Evolutionary conservation across 257 asterid species (phyloP).

Genomic region (Solanum microdontum): DNA sequence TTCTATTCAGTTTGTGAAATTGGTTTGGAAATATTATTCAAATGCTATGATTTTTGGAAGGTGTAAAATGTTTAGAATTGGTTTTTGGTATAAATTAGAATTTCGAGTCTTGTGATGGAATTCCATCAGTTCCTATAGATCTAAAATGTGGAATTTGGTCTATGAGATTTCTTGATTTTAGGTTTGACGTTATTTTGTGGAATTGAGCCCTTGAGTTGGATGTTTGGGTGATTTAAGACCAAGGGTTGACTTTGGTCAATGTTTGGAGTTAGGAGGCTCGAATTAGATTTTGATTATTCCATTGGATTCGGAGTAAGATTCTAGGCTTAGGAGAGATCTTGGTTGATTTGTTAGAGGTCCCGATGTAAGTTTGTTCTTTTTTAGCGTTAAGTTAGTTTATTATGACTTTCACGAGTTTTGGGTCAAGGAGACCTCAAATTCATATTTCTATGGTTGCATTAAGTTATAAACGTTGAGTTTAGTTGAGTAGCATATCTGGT

Average conservation of each 20-base stretch:
- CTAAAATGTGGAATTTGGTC: background rate
- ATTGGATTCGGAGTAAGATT: background rate
- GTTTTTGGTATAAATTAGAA: background rate
- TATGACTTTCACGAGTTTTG: background rate
- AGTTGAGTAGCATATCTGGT: background rate
- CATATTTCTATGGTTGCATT: background rate
- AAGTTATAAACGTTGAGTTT: background rate
- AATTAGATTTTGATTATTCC: background rate
- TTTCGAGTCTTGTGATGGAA: background rate
- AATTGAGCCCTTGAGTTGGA: background rate
- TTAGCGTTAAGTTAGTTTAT: background rate
- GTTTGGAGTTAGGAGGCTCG: background rate
- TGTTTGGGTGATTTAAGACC: background rate
- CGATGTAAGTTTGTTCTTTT: background rate
- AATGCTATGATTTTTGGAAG: background rate
- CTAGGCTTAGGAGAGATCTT: background rate
- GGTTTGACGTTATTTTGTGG: background rate
- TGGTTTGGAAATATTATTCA: background rate
- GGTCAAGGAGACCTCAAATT: background rate
- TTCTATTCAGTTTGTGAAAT: background rate
- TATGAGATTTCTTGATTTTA: too few species aligned
- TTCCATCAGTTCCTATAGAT: background rate
- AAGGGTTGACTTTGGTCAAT: background rate
- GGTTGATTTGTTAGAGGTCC: background rate
- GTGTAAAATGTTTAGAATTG: background rate